Base-by-base conservation (phyloP, 2,329 filamentous ascomycete species). In the Hansfordia pulvinata region DNA sequence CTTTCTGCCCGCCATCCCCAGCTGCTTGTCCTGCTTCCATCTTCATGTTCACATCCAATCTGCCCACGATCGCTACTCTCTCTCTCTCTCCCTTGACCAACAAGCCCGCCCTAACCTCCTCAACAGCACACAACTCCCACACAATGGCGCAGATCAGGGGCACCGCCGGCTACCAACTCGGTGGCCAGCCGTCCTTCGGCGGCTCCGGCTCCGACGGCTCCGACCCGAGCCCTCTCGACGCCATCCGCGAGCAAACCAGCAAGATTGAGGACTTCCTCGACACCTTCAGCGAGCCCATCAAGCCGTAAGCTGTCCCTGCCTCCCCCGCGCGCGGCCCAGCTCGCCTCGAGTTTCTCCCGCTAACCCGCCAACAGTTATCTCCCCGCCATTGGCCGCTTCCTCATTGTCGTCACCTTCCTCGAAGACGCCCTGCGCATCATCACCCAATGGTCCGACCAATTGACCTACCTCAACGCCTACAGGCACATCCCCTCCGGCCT, bases 381-480 rank as follows among this genome's bases (percentile, higher is more conserved):
- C 23, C 90, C 90, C 32, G 84, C 83, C 38, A 88, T 98, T 61
- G 90, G 90, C 40, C 83, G 90, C 40, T 96, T 96, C 57, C 60
- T 98, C 41, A 98, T 98, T 43, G 90, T 98, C 30, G 90, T 96
- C 28, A 98, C 90, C 35, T 98, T 98, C 60, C 67, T 98, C 42
- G 90, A 98, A 58, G 90, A 98, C 62, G 84, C 86, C 26, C 64
- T 98, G 35, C 75, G 90, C 51, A 98, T 98, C 56, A 64, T 96
- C 43, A 98, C 90, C 41, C 90, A 98, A 74, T 98, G 90, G 86
- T 75, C 53, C 49, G 90, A 96, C 52, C 90, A 98, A 64, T 70
- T 98, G 33, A 64, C 81, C 34, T 98, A 96, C 54, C 74, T 98
- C 29, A 76, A 80, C 52, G 82, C 93, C 44, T 96, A 92, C 65